A percentile compares a stretch with the other conserved stretches of the same genome.
phyloP scores from a whole-genome alignment of 768 basidiomycete species.

The Artomyces pyxidatus region DNA sequence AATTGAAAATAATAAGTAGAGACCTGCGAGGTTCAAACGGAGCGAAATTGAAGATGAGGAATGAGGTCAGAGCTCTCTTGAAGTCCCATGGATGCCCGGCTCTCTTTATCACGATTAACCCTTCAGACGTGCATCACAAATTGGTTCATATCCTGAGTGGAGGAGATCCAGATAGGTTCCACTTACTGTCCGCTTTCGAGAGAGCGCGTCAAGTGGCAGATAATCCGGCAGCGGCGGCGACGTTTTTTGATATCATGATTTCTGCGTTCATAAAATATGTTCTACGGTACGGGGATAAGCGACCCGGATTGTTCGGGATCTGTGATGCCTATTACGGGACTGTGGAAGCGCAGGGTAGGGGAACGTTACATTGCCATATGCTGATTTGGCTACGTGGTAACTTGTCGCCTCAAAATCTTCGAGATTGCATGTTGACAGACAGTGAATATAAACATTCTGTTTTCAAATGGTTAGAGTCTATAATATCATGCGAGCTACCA shows the following conservation, averaged over 20 bases:
- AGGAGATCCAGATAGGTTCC: constrained; percentile 28
- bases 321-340: constrained; percentile 32
- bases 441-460: too few relatives aligned
- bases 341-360: constrained; percentile 32
- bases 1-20: not conserved
- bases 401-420: too few relatives aligned
- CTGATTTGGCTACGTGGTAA: constrained; percentile 31
- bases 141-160: constrained; percentile 33
- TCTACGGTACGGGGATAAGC: not conserved
- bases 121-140: constrained; percentile 35
- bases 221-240: constrained; percentile 31
- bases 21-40: not conserved
- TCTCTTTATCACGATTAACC: constrained; percentile 22
- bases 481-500: too few relatives aligned
- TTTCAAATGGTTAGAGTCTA: too few relatives aligned
- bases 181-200: constrained; percentile 24
- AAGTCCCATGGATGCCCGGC: not conserved
- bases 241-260: constrained; percentile 37
- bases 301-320: constrained; percentile 27
- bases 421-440: too few relatives aligned
- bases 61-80: not conserved
- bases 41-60: not conserved
- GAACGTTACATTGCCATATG: constrained; percentile 34
- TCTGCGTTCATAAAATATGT: constrained; percentile 26
- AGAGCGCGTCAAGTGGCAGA: constrained; percentile 29